phyloP scores from a whole-genome alignment of 106 monocot species.

The Apostasia ramifera region DNA sequence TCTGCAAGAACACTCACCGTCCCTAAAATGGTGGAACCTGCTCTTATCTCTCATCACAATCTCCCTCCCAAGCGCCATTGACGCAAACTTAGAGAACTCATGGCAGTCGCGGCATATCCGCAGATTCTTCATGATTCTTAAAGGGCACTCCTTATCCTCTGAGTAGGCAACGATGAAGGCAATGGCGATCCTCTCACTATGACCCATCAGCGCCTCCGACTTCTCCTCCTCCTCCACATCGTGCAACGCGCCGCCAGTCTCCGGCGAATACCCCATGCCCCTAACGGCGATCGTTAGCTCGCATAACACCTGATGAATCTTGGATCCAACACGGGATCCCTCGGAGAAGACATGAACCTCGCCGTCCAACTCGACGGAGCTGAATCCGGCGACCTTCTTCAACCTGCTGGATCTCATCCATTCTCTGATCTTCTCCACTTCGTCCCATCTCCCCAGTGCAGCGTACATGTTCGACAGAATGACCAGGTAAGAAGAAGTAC shows the following conservation, averaged over 20 bases:
- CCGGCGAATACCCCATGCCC: conserved; percentile 16
- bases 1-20: conserved; percentile 24
- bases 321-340: conserved; percentile 13
- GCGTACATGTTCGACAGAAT: conserved; percentile 27
- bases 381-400: conserved; percentile 17
- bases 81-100: conserved; percentile 16
- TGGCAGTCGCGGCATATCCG: conserved; percentile 29
- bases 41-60: conserved; percentile 38
- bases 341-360: conserved; percentile 26
- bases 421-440: conserved; percentile 17
- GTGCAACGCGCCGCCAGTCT: conserved; percentile 14
- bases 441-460: conserved; percentile 12
- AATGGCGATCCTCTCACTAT: conserved; percentile 30
- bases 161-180: conserved; percentile 9
- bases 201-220: conserved; percentile 12
- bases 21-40: conserved; percentile 31
- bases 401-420: conserved; percentile 10
- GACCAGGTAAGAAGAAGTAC: conserved; percentile 16
- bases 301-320: conserved; percentile 7
- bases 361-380: conserved; percentile 21
- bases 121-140: conserved; percentile 32
- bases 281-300: conserved; percentile 4
- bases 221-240: conserved; percentile 38
- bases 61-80: conserved; percentile 11
- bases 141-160: background rate